These are phyloP conservation scores for Penicillium capsulatum DNA, from an alignment of 2,329 filamentous ascomycete genomes.

Conservation along the genomic window DNA sequence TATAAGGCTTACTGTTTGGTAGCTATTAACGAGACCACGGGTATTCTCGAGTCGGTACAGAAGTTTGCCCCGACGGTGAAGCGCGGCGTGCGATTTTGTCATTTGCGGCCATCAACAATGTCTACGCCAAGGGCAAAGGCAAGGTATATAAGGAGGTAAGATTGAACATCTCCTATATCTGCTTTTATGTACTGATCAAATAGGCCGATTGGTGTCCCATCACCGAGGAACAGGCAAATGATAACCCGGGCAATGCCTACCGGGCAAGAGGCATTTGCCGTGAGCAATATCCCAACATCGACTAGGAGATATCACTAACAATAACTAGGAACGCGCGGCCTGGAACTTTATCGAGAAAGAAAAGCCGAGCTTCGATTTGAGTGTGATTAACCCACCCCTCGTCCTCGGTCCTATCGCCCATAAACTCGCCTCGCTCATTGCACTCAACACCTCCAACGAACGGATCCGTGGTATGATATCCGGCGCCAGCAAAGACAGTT, in stretches of 20 bases:
- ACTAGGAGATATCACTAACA: too few species aligned
- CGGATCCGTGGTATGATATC: conserved; percentile 58
- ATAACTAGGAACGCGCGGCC: conserved; percentile 59
- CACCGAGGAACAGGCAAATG: conserved; percentile 29
- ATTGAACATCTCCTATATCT: not conserved
- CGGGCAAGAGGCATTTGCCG: conserved; percentile 44
- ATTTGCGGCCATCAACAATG: conserved; percentile 55
- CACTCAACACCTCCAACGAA: conserved; percentile 66
- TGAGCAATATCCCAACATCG: too few species aligned
- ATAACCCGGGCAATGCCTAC: conserved; percentile 29
- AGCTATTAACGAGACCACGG: conserved; percentile 53
- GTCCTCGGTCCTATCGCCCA: conserved; percentile 60
- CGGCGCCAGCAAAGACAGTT: conserved; percentile 52
- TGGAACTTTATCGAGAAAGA: conserved; percentile 57
- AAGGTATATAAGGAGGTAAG: conserved; percentile 18
- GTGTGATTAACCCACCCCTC: conserved; percentile 56
- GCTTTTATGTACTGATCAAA: not conserved
- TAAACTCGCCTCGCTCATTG: conserved; percentile 54
- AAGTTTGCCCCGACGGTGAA: conserved; percentile 59
- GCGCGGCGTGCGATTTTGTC: conserved; percentile 64
- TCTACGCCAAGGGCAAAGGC: conserved; percentile 31
- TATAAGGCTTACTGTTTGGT: conserved; percentile 1
- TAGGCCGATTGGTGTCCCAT: conserved; percentile 37
- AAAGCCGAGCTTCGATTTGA: conserved; percentile 52
- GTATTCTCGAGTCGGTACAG: conserved; percentile 56